A percentile compares a stretch with the other conserved stretches of the same genome.
Conservation (phyloP, 2,329 filamentous ascomycete genomes). For the Colletotrichum viniferum region DNA sequence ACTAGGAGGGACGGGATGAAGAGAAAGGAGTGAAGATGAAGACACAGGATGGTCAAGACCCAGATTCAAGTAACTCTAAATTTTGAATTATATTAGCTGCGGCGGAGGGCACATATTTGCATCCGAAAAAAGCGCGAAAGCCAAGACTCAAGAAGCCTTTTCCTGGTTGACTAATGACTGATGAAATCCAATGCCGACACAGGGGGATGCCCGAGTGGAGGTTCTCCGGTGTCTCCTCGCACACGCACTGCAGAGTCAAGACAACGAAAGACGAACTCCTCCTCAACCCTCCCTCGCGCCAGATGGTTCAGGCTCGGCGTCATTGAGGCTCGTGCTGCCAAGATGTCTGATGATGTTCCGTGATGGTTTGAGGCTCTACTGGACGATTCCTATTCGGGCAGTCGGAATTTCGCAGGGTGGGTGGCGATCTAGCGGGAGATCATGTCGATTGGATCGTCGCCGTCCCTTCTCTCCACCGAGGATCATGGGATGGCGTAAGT, state of each 20-base stretch:
- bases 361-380: conserved; percentile 17
- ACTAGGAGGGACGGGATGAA: conserved; percentile 2
- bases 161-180: neutral
- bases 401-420: neutral
- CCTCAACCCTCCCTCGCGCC: neutral
- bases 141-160: conserved; percentile 1
- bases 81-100: conserved; percentile 12
- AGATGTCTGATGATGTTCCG: conserved; percentile 20
- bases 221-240: neutral
- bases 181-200: neutral
- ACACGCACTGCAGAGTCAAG: neutral
- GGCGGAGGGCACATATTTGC: neutral
- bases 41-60: neutral
- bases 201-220: neutral
- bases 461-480: neutral
- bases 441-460: conserved; percentile 19
- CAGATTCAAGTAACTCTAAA: conserved; percentile 10
- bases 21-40: neutral
- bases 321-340: conserved; percentile 1
- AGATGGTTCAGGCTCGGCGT: neutral
- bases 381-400: conserved; percentile 13
- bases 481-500: conserved; percentile 16
- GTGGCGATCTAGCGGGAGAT: conserved; percentile 15
- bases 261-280: neutral
- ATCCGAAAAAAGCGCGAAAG: neutral